phyloP scores from a whole-genome alignment of 129 eudicot species.

The Centrapalus pauciflorus region DNA sequence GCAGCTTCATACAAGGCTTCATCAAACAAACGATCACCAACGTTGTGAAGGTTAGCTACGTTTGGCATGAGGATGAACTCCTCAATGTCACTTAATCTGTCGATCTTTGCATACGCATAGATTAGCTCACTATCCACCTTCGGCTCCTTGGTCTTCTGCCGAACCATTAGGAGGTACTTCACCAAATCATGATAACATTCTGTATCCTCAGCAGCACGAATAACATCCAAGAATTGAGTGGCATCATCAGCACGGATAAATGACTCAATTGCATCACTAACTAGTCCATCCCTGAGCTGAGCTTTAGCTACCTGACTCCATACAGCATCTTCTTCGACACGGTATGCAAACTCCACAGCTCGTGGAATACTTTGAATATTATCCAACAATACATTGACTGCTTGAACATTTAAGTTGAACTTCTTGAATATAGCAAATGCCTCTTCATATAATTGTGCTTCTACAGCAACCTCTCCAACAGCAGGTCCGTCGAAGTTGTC shows the following conservation, averaged over 20 bases:
- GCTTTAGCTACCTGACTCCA: slow-evolving; percentile 99
- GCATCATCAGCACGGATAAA: slow-evolving; percentile 95
- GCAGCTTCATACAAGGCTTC: slow-evolving; percentile 93
- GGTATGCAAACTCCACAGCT: slow-evolving; percentile 91
- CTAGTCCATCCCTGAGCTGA: slow-evolving; percentile 81
- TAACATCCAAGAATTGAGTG: slow-evolving; percentile 82
- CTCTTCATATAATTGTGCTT: slow-evolving; percentile 83
- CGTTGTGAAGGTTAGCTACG: slow-evolving; percentile 87
- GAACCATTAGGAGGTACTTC: slow-evolving; percentile 81
- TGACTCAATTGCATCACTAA: slow-evolving; percentile 96
- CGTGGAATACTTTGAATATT: slow-evolving; percentile 75
- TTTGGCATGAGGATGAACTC: slow-evolving; percentile 97
- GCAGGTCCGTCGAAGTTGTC: slow-evolving; percentile 98
- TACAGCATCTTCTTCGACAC: slow-evolving; percentile 96
- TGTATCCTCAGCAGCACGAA: slow-evolving; percentile 67
- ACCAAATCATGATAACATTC: slow-evolving; percentile 81
- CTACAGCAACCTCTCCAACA: slow-evolving; percentile 95
- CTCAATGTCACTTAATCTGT: slow-evolving; percentile 80
- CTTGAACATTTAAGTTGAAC: slow-evolving; percentile 85
- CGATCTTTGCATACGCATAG: slow-evolving; percentile 90
- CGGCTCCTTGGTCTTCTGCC: slow-evolving; percentile 92
- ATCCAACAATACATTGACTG: slow-evolving; percentile 80
- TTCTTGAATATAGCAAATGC: slow-evolving; percentile 92
- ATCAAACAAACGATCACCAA: slow-evolving; percentile 92
- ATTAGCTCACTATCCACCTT: slow-evolving; percentile 94